Evolutionary conservation across 768 basidiomycete genomes (phyloP).

Genomic region (Leccinum arenicola): DNA sequence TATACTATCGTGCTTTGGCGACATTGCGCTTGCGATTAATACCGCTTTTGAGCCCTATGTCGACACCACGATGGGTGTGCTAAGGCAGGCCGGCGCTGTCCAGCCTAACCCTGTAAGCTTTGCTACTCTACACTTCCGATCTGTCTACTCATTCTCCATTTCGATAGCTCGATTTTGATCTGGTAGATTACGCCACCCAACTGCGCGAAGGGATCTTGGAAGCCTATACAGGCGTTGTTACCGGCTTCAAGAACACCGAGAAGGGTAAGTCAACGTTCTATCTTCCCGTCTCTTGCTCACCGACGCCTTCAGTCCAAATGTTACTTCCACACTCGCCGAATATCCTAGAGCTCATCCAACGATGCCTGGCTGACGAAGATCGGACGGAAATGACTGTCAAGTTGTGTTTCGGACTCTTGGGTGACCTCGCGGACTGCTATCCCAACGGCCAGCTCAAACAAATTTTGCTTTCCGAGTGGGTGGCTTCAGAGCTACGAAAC

Average conservation of each 20-base stretch:
- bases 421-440: constrained; percentile 91
- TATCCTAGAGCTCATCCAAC: constrained; percentile 80
- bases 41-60: constrained; percentile 84
- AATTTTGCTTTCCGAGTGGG: constrained; percentile 75
- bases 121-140: background rate
- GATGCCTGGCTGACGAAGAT: constrained; percentile 78
- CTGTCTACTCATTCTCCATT: constrained; percentile 2
- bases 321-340: constrained; percentile 68
- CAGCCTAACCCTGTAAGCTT: constrained; percentile 79
- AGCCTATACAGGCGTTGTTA: constrained; percentile 93
- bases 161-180: constrained; percentile 74
- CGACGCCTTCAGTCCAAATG: constrained; percentile 7
- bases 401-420: constrained; percentile 80
- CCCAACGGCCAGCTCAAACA: constrained; percentile 79
- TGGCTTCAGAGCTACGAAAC: constrained; percentile 66
- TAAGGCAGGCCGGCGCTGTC: constrained; percentile 86
- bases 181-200: constrained; percentile 87
- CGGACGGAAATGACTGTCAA: constrained; percentile 75
- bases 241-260: constrained; percentile 81
- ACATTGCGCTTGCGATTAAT: constrained; percentile 92
- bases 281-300: background rate
- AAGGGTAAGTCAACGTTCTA: constrained; percentile 48
- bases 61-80: constrained; percentile 85
- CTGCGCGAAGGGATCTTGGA: constrained; percentile 95
- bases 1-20: constrained; percentile 94